Conservation (phyloP, 2,329 filamentous ascomycete genomes). For the Colletotrichum sublineola region DNA sequence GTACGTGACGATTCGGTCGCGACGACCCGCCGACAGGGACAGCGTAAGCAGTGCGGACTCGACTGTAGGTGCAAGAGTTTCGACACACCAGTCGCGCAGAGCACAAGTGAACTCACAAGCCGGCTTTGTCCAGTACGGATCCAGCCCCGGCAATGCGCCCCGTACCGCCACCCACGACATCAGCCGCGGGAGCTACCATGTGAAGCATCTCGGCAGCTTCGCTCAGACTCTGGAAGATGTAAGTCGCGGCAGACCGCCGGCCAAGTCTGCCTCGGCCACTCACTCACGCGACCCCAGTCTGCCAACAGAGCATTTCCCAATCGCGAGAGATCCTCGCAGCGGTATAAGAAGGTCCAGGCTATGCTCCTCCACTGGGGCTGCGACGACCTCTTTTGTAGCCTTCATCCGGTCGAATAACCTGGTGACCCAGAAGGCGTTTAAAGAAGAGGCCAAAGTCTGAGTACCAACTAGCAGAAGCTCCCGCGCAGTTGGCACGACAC, state of each 20-base stretch:
- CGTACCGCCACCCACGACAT: slow-evolving; percentile 67
- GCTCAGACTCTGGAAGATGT: slow-evolving; percentile 68
- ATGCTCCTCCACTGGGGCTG: slow-evolving; percentile 70
- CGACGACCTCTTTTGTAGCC: slow-evolving; percentile 63
- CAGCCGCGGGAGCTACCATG: slow-evolving; percentile 69
- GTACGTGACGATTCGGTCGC: slow-evolving; percentile 67
- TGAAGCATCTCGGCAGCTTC: slow-evolving; percentile 68
- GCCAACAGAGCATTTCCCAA: slow-evolving; percentile 70
- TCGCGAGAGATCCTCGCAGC: slow-evolving; percentile 63
- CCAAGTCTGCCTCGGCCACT: neutral
- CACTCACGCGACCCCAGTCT: slow-evolving; percentile 57
- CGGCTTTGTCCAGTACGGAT: slow-evolving; percentile 57
- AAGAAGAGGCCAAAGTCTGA: neutral
- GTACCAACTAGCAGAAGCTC: neutral
- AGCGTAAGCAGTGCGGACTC: slow-evolving; percentile 63
- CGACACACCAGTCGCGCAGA: slow-evolving; percentile 33
- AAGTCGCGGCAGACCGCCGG: slow-evolving; percentile 46
- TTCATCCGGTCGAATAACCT: slow-evolving; percentile 41
- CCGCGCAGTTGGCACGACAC: neutral
- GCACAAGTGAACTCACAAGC: slow-evolving; percentile 35
- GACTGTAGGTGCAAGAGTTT: slow-evolving; percentile 57
- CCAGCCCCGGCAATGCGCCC: slow-evolving; percentile 55
- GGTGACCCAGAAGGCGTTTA: slow-evolving; percentile 4
- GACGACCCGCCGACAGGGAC: slow-evolving; percentile 59
- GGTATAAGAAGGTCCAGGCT: slow-evolving; percentile 68